Evolutionary conservation across 768 basidiomycete genomes (phyloP), one percentile per base, ranked within the genome.

Genomic region (Xerocomus spinulosus): DNA sequence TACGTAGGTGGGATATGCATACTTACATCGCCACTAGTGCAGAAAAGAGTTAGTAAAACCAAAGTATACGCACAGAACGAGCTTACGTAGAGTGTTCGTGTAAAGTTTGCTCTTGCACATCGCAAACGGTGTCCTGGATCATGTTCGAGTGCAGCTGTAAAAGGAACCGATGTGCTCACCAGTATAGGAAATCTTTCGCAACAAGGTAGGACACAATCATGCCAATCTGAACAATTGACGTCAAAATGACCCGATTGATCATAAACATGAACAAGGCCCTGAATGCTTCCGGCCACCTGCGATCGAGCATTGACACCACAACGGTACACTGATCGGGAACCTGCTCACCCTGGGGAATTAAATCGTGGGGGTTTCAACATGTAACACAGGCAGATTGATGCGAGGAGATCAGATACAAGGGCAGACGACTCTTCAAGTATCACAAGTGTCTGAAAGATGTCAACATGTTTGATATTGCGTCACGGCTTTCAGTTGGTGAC

Each of bases 101-200:
- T 59, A 59, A 13, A 59, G 50, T 18, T 59, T 59, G 46, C 57
- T 59, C 54, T 59, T 58, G 51, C 48, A 55, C 21, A 59, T n/a
- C 32, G 58, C 46, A 40, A 59, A 59, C 26, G 57, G 53, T 50
- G 54, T 49, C 57, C 58, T 59, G 17, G 29, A 26, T 29, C n/a
- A 21, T 39, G 21, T 42, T 10, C 5, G 39, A 17, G 17, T 18
- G 29, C 9, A 18, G 23, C n/a, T 25, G 39, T 18, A 13, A 24
- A 5, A 9, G 9, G 9, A 17, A 18, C 24, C 9, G 24, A 15
- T 37, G 1, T 14, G 9, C 54, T 42, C 41, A 55, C 58, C 58
- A 59, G 20, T 59, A 58, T 24, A 59, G 24, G n/a, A 36, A 25
- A 30, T 55, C 20, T 38, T 26, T 48, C 3, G 53, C 57, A 10